Base-by-base conservation (phyloP, 2,329 filamentous ascomycete genomes). In the Fusarium sp. region DNA sequence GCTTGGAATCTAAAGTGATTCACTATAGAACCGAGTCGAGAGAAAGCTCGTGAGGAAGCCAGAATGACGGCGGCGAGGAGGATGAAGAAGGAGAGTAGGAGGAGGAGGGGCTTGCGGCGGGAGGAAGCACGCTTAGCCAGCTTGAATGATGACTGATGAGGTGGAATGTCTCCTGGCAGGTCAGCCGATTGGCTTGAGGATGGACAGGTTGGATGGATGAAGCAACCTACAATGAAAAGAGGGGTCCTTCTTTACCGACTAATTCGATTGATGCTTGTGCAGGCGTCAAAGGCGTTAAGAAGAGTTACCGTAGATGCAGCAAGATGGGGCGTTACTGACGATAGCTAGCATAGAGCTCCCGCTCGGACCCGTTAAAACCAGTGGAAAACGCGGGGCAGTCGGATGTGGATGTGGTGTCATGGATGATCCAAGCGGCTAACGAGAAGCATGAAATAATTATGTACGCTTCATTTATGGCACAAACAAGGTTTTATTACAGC, bases 21-120 rank as follows among this genome's bases (percentile, higher is more conserved):
- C 62, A 88, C 82, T 70, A 91, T 77, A 56, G 84, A 83, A 65
- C 83, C 82, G 70, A 92, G 81, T 74, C 90, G 87, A 68, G 83
- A 79, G 75, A 84, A 78, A 71, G 86, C 81, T 77, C 88, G 84
- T 78, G 86, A 82, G 75, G 86, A 82, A 83, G 90, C 90, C 90
- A 93, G 88, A 76, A 86, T 91, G 85, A 86, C 81, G 80, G 82
- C 78, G 75, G 87, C 74, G 77, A 91, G 84, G 75, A 91, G 78
- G 71, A 89, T 68, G 72, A 89, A 75, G 73, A 83, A 78, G 70
- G 87, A 78, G 74, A 87, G 68, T 63, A 86, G 75, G 75, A 74
- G 46, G 62, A 75, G 71, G 72, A 78, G 70, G 65, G 70, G 66
- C 64, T 71, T 77, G 41, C 60, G 70, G 28, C 11, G 28, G 28